A percentile compares a stretch with the other conserved stretches of the same genome.
Conservation (phyloP, 768 basidiomycete genomes). For the Termitomyces sp. region DNA sequence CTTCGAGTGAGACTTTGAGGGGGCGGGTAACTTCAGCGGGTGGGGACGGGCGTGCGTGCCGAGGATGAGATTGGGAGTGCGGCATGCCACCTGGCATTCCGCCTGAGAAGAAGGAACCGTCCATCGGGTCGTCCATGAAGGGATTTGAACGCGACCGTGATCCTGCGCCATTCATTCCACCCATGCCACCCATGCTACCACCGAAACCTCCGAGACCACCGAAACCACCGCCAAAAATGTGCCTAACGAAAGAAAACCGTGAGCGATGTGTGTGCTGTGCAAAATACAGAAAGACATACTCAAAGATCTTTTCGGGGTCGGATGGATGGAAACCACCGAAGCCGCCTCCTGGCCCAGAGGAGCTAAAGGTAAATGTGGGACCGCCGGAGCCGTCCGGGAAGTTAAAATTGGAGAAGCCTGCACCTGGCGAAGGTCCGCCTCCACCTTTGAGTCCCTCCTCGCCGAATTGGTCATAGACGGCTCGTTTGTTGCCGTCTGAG, state of each 20-base stretch:
- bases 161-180: conserved; percentile 27
- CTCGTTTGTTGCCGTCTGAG: conserved; percentile 78
- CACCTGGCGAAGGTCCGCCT: conserved; percentile 47
- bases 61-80: conserved; percentile 10
- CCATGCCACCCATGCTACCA: conserved; percentile 26
- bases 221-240: conserved; percentile 41
- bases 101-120: conserved; percentile 28
- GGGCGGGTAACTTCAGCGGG: conserved; percentile 70
- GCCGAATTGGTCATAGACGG: conserved; percentile 89
- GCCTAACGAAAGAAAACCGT: conserved; percentile 26
- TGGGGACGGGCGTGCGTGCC: conserved; percentile 22
- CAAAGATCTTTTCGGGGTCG: conserved; percentile 87
- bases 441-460: conserved; percentile 90
- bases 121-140: conserved; percentile 45
- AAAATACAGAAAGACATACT: conserved; percentile 42
- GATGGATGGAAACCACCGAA: conserved; percentile 61
- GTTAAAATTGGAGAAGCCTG: conserved; percentile 40
- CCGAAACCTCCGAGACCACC: conserved; percentile 17
- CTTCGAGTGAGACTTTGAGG: conserved; percentile 79
- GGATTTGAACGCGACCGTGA: conserved; percentile 19
- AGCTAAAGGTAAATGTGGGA: conserved; percentile 52
- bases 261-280: background rate
- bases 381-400: conserved; percentile 42
- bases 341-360: conserved; percentile 38
- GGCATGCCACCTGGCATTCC: conserved; percentile 58